Percentiles rank a stretch among this genome's conserved stretches.
Evolutionary conservation across 768 basidiomycete genomes (phyloP).

Genomic region (Lepiota brunneoincarnata): DNA sequence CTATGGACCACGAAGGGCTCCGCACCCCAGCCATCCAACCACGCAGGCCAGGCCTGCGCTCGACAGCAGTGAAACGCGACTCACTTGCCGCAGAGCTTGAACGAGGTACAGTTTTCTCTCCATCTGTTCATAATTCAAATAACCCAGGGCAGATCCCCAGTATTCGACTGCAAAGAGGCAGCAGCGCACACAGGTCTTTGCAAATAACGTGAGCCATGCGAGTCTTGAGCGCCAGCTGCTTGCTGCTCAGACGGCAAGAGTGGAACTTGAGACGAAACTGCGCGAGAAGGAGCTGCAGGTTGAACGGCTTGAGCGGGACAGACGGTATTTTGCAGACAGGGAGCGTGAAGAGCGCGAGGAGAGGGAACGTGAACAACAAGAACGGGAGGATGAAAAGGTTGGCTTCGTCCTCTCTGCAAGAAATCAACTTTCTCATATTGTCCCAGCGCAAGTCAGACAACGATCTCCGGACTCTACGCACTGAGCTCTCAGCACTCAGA

Average conservation of each 20-base stretch:
- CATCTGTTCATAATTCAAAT: neutral
- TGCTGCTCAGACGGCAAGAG: constrained; percentile 55
- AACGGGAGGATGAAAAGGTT: constrained; percentile 61
- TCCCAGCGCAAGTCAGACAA: constrained; percentile 45
- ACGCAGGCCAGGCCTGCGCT: no score
- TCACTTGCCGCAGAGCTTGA: constrained; percentile 68
- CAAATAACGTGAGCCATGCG: constrained; percentile 58
- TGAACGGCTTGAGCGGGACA: constrained; percentile 67
- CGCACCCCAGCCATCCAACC: no score
- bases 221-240: constrained; percentile 68
- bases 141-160: constrained; percentile 49
- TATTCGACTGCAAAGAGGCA: constrained; percentile 65
- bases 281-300: constrained; percentile 61
- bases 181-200: constrained; percentile 61
- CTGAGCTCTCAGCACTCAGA: constrained; percentile 43
- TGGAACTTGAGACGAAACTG: constrained; percentile 66
- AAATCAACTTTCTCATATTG: neutral
- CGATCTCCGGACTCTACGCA: constrained; percentile 52
- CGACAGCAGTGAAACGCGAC: constrained; percentile 53
- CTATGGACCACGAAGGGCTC: no score
- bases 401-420: constrained; percentile 13
- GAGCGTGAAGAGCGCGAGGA: constrained; percentile 69
- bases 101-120: constrained; percentile 39
- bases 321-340: constrained; percentile 64
- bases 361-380: constrained; percentile 54